Percentiles rank a stretch among this genome's conserved stretches.
Conservation (phyloP, 208 protist genomes). For the Leishmania major region DNA sequence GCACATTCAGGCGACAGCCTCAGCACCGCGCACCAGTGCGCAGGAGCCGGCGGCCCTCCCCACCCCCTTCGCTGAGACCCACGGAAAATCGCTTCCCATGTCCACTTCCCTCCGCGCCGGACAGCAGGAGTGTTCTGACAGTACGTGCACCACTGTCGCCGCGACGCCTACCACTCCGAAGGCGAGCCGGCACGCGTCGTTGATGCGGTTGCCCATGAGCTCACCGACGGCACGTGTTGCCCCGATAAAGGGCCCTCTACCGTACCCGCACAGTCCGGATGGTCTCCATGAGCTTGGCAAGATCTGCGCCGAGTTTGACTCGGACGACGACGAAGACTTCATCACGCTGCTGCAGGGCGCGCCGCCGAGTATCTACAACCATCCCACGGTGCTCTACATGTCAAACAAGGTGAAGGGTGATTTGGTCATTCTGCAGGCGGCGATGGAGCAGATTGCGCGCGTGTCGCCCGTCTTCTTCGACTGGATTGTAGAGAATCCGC, state of each 20-base stretch:
- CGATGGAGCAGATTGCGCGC: constrained; percentile 48
- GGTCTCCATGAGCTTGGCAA: constrained; percentile 34
- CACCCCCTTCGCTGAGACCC: not conserved
- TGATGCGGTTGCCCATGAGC: not conserved
- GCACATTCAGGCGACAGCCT: not conserved
- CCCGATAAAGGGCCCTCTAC: constrained; percentile 25
- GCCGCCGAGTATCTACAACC: constrained; percentile 38
- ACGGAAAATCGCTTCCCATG: not conserved
- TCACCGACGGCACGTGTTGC: too few species aligned
- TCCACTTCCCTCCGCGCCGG: not conserved
- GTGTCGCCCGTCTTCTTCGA: constrained; percentile 51
- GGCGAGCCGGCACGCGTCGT: not conserved
- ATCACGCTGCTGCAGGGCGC: constrained; percentile 26
- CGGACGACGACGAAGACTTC: constrained; percentile 23
- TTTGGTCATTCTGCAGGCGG: constrained; percentile 37
- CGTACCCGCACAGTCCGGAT: constrained; percentile 47
- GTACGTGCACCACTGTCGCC: not conserved
- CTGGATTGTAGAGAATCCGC: constrained; percentile 54
- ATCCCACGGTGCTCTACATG: constrained; percentile 65
- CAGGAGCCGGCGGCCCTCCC: not conserved
- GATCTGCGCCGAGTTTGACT: constrained; percentile 3
- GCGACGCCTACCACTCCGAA: not conserved
- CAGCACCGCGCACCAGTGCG: too few species aligned
- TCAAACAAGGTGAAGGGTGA: constrained; percentile 48
- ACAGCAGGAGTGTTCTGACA: not conserved